Base-by-base conservation (phyloP, 2,329 filamentous ascomycete species). In the Phoma sp. region DNA sequence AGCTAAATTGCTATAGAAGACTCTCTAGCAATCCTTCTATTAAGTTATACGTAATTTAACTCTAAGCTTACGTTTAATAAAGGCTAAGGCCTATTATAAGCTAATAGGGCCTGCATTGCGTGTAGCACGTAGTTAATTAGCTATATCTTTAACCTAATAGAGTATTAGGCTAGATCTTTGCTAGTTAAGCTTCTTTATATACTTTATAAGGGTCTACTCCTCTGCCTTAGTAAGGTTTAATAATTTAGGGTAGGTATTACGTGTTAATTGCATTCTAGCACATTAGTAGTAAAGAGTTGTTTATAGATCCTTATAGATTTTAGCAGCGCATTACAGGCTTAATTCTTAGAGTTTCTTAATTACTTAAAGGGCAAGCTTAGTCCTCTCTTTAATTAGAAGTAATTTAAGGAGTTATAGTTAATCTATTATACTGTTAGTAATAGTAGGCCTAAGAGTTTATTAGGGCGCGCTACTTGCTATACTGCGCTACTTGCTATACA, bases 151-250 rank as follows among this genome's bases (percentile, higher is more conserved):
- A 18, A 62, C 40, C 32, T 44, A 37, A 33, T 13, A 33, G n/a
- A 52, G 29, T 18, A 43, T 52, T 52, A 50, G 50, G 36, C 52
- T 48, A 48, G 47, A 52, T 14, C 50, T 49, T 59, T 47, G 53
- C 40, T 39, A 14, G 36, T 38, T 22, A 38, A 38, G 36, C 36
- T 38, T 38, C 36, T 22, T 38, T 38, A 23, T 38, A 29, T 51
- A 52, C 30, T 57, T 22, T 13, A 58, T 23, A 54, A 60, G 29
- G 13, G 37, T 32, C 43, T 55, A 36, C 47, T 60, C 47, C 50
- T 56, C 47, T 14, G 43, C 14, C 40, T 37, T 53, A 5, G 27
- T 24, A 24, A 62, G 49, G 43, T 29, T 58, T 40, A 18, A 50
- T 22, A 23, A 43, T 24, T 47, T 47, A 24, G 51, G 45, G 23